Evolutionary conservation across 805 yeast species (phyloP).

Genomic region (Cyberlindnera mississippiensis): DNA sequence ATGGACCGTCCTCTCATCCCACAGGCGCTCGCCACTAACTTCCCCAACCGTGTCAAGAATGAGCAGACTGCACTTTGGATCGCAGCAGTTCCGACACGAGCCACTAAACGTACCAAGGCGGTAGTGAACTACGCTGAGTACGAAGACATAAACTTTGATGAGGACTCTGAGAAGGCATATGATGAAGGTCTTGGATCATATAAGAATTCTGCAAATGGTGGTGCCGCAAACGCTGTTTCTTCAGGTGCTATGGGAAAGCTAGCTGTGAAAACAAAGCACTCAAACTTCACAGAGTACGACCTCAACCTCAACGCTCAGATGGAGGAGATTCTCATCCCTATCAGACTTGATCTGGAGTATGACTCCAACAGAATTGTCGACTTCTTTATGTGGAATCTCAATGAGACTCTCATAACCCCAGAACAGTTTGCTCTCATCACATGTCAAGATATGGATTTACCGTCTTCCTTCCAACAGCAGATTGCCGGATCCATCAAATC

Average conservation of each 20-base stretch:
- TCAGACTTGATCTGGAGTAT: slow-evolving; percentile 78
- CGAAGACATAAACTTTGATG: slow-evolving; percentile 60
- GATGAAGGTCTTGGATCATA: slow-evolving; percentile 16
- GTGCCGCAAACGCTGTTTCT: neutral
- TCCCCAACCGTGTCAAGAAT: slow-evolving; percentile 66
- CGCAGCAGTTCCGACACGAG: slow-evolving; percentile 71
- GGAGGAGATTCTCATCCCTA: slow-evolving; percentile 82
- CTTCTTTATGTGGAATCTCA: slow-evolving; percentile 85
- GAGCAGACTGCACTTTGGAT: slow-evolving; percentile 70
- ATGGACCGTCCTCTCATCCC: slow-evolving; percentile 41
- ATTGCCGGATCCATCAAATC: slow-evolving; percentile 70
- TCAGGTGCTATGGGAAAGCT: slow-evolving; percentile 15
- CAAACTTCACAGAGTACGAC: slow-evolving; percentile 24
- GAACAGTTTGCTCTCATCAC: slow-evolving; percentile 85
- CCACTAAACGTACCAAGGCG: slow-evolving; percentile 67
- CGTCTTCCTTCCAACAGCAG: slow-evolving; percentile 55
- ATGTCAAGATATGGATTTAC: slow-evolving; percentile 80
- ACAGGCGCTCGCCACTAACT: slow-evolving; percentile 78
- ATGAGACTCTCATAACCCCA: slow-evolving; percentile 76
- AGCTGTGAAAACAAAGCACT: slow-evolving; percentile 26
- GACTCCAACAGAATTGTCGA: slow-evolving; percentile 85
- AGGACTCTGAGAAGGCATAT: slow-evolving; percentile 38
- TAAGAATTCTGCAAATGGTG: neutral
- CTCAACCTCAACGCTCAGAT: slow-evolving; percentile 22
- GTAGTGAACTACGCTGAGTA: slow-evolving; percentile 82